These are phyloP conservation scores for Dendrothele bispora DNA, from an alignment of 768 basidiomycete species.

Conservation along the genomic window DNA sequence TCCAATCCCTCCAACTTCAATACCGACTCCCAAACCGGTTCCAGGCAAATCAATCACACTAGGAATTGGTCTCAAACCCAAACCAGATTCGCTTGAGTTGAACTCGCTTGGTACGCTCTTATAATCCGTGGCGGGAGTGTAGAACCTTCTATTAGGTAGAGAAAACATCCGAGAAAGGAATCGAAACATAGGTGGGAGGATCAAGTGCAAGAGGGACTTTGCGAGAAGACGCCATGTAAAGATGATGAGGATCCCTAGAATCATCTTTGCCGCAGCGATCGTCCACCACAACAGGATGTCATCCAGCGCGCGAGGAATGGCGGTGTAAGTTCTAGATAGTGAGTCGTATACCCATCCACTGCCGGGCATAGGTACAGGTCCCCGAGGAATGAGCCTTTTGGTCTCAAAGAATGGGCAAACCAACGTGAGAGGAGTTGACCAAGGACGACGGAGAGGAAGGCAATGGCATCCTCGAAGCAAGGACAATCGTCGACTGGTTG, in stretches of 20 bases:
- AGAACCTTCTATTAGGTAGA: conserved; percentile 84
- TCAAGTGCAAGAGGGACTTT: conserved; percentile 69
- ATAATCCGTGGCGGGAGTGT: conserved; percentile 91
- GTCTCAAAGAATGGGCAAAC: no score
- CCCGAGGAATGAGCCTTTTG: no score
- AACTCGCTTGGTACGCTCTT: conserved; percentile 61
- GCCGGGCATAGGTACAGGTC: conserved; percentile 53
- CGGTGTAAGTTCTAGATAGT: not conserved
- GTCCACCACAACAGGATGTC: conserved; percentile 48
- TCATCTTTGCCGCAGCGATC: conserved; percentile 46
- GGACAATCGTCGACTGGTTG: conserved; percentile 97
- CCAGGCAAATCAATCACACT: conserved; percentile 66
- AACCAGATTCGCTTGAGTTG: no score
- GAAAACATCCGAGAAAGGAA: conserved; percentile 58
- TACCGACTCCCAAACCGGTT: conserved; percentile 26
- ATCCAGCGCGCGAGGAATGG: conserved; percentile 33
- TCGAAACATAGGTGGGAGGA: conserved; percentile 86
- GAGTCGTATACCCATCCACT: conserved; percentile 43
- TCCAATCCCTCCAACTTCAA: conserved; percentile 20
- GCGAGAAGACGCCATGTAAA: conserved; percentile 88
- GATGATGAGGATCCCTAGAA: conserved; percentile 72
- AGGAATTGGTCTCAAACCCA: conserved; percentile 51
- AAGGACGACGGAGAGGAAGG: conserved; percentile 80
- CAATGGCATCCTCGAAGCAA: conserved; percentile 97
- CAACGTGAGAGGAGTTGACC: conserved; percentile 75